Evolutionary conservation across 495 filamentous ascomycete species (phyloP).

Genomic region (Hypoxylon lienhwacheense): DNA sequence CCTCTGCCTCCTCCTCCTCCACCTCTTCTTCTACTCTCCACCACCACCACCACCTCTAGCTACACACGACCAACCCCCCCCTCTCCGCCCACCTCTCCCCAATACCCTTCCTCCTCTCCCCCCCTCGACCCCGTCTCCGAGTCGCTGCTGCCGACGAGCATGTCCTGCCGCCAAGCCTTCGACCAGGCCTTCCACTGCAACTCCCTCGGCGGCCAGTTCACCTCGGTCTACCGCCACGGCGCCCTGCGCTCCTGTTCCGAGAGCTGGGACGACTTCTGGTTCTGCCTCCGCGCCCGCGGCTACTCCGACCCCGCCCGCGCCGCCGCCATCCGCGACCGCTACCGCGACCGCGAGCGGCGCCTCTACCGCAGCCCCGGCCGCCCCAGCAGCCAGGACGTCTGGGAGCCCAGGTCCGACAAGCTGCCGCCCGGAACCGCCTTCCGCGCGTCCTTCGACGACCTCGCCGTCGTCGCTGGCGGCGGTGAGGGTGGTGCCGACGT

Average conservation of each 20-base stretch:
- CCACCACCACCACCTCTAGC: neutral
- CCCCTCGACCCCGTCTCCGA: constrained; percentile 50
- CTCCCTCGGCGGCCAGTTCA: constrained; percentile 84
- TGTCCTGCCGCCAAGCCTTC: constrained; percentile 90
- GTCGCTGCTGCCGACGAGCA: constrained; percentile 70
- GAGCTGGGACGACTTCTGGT: constrained; percentile 88
- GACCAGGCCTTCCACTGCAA: constrained; percentile 96
- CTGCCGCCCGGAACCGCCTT: constrained; percentile 50
- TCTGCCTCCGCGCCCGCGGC: constrained; percentile 84
- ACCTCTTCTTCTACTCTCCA: neutral
- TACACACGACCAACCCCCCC: neutral
- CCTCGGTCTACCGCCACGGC: constrained; percentile 80
- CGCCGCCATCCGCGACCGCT: constrained; percentile 66
- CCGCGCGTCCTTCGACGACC: constrained; percentile 47
- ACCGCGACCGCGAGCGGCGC: constrained; percentile 66
- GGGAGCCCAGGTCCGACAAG: constrained; percentile 65
- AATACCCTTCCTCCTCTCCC: constrained; percentile 20
- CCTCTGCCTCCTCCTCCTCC: neutral
- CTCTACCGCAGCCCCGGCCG: constrained; percentile 62
- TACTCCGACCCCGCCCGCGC: constrained; percentile 53
- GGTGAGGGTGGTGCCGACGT: no score
- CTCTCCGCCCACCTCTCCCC: constrained; percentile 21
- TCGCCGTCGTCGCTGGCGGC: no score
- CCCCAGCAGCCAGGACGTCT: constrained; percentile 89
- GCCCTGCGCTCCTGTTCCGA: constrained; percentile 69